Percentiles rank a stretch among this genome's conserved stretches.
phyloP scores from a whole-genome alignment of 768 basidiomycete species.

The Psilocybe cubensis region DNA sequence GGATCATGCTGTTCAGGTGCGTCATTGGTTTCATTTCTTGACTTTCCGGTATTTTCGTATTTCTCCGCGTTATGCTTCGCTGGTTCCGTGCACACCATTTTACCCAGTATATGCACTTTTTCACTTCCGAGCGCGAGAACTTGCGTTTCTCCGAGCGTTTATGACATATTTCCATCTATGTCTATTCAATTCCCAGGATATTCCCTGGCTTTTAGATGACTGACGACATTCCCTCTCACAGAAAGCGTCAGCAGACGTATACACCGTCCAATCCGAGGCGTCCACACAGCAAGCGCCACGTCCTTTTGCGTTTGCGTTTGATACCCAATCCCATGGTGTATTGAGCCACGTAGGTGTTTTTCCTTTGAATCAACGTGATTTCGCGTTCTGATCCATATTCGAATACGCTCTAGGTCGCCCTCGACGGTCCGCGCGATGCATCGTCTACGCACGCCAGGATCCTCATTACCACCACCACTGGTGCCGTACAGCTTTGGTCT shows the following conservation, averaged over 20 bases:
- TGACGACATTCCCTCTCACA: constrained; percentile 29
- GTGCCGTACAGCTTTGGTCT: constrained; percentile 74
- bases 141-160: too few species aligned
- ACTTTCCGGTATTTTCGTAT: neutral
- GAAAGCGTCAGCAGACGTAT: constrained; percentile 60
- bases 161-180: too few species aligned
- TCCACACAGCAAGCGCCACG: neutral
- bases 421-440: constrained; percentile 30
- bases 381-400: neutral
- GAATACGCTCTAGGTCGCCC: constrained; percentile 4
- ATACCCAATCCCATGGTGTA: constrained; percentile 66
- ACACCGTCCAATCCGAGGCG: constrained; percentile 40
- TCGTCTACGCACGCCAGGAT: constrained; percentile 26
- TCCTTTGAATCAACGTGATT: constrained; percentile 3
- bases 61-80: too few species aligned
- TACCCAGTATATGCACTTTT: too few species aligned
- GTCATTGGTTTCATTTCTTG: neutral
- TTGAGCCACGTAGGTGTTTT: constrained; percentile 60
- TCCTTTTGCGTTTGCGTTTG: constrained; percentile 61
- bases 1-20: neutral
- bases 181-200: too few species aligned
- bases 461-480: constrained; percentile 72
- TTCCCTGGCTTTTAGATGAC: neutral
- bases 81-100: too few species aligned
- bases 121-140: too few species aligned